Base-by-base conservation (phyloP, 768 basidiomycete genomes). In the Amylocystis lapponica region DNA sequence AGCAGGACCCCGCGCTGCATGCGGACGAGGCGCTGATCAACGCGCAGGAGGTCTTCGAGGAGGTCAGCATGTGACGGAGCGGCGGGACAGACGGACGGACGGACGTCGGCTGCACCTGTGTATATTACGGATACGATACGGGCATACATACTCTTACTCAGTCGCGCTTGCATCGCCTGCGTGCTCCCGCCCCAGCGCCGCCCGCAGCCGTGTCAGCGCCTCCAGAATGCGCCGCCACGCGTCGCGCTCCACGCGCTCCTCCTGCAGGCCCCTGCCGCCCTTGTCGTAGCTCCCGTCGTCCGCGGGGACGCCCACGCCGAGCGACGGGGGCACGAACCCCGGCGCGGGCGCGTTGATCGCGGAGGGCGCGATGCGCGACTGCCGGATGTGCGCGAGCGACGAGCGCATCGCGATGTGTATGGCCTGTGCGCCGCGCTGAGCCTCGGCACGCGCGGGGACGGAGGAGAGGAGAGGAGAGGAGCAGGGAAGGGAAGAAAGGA, bases 291-390 rank as follows among this genome's bases (percentile, higher is more conserved):
- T 62, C 5, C 56, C 57, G 23, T 66, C 65, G 5, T 57, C 49
- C 19, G 58, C 49, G 35, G 87, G 84, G 40, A 86, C 71, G 3
- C 84, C 83, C 11, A 88, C 85, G 5, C 87, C 87, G 13, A 87
- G 76, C 6, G 85, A 81, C 3, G 86, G 81, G 5, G 86, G 87
- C 9, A 88, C 67, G 57, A 87, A 86, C 21, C 76, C 78, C 0
- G 72, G 74, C 5, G 79, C 75, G 26, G 86, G 86, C 1, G 87
- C 86, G 37, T 82, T 83, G 54, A 91, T 87, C n/a, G 86, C 81
- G n/a, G 86, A 85, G 8, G 87, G 86, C 31, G 87, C 83, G 56
- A 90, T 86, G 51, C 86, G 80, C 9, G 86, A 83, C 54, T 84
- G 79, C 10, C 86, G 74, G 46, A 91, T 83, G 52, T 89, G 86